A percentile compares a stretch with the other conserved stretches of the same genome.
phyloP scores from a whole-genome alignment of 2,329 filamentous ascomycete genomes.

The Aspergillus oerlinghausenensis region DNA sequence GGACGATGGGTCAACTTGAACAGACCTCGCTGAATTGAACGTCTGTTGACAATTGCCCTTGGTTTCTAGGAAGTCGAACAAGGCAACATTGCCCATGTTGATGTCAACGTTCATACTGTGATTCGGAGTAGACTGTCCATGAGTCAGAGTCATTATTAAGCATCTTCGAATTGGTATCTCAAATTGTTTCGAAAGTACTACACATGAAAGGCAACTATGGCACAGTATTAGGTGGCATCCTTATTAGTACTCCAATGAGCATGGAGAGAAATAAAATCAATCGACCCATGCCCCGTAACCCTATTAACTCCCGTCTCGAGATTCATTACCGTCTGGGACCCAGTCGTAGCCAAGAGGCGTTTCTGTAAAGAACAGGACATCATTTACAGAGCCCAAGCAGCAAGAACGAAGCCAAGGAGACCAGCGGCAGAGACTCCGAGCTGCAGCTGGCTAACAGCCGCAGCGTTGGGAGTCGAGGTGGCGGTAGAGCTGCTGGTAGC shows the following conservation, averaged over 20 bases:
- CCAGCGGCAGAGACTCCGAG: slow-evolving; percentile 32
- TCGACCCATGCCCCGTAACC: not conserved
- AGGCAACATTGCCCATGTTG: no score
- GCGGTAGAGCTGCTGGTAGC: slow-evolving; percentile 14
- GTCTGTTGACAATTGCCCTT: no score
- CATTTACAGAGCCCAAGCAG: slow-evolving; percentile 35
- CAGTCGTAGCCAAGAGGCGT: not conserved
- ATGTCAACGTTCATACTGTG: no score
- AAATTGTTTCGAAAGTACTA: not conserved
- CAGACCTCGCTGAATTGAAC: no score
- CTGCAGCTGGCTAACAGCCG: slow-evolving; percentile 21
- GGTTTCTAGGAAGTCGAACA: no score
- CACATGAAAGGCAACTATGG: not conserved
- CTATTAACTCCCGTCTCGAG: not conserved
- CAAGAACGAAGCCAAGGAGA: slow-evolving; percentile 31
- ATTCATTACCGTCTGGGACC: not conserved
- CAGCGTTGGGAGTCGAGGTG: slow-evolving; percentile 25
- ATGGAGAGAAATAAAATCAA: not conserved
- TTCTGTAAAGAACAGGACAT: not conserved
- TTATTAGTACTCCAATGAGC: not conserved
- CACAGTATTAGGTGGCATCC: not conserved
- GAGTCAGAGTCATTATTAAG: not conserved
- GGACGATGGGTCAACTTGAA: no score
- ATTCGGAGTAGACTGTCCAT: no score
- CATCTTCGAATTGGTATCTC: not conserved